Base-by-base conservation (phyloP, 176 grass and related monocot species). In the Triticum timopheevii region DNA sequence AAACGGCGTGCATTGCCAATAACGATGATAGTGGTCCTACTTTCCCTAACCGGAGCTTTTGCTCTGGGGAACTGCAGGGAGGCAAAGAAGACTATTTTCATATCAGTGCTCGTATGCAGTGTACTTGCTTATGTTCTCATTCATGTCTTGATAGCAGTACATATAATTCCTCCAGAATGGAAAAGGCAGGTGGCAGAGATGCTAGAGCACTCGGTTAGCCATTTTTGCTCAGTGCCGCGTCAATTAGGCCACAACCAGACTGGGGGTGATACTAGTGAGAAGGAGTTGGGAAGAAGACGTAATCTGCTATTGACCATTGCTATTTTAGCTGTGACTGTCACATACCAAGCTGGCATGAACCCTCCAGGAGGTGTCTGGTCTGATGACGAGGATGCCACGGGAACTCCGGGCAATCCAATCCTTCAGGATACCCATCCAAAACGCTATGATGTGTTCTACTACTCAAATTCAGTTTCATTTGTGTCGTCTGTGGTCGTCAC, bases 291-390 rank as follows among this genome's bases (percentile, higher is more conserved):
- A 54, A 17, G 17, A 24, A 82, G 72, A 52, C 73, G 64, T 63
- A 86, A 82, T 78, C 72, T 90, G 12, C 8, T 86, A 7, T 25
- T 90, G 39, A 77, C 20, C 22, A 40, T 90, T 30, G 65, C 88
- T 54, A 16, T 86, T 86, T 80, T 90, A 31, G 38, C 84, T 13
- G 88, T 73, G 4, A 86, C 83, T 10, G 72, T 90, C 71, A 90
- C 88, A 5, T 90, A 86, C 63, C 79, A 90, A 86, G 88, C 88
- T 86, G 88, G 88, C 38, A 69, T 90, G 72, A 90, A 73, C 23
- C 88, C 88, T 71, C 88, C 88, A 33, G 84, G 88, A 78, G 65
- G 88, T 23, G 72, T 90, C 64, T 86, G 84, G 84, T 77, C 84
- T 52, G 88, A 90, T 83, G 73, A 83, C 52, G 39, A 47, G 12